Conservation (phyloP, 2,329 filamentous ascomycete genomes). For the Ascochyta viciae-villosae region DNA sequence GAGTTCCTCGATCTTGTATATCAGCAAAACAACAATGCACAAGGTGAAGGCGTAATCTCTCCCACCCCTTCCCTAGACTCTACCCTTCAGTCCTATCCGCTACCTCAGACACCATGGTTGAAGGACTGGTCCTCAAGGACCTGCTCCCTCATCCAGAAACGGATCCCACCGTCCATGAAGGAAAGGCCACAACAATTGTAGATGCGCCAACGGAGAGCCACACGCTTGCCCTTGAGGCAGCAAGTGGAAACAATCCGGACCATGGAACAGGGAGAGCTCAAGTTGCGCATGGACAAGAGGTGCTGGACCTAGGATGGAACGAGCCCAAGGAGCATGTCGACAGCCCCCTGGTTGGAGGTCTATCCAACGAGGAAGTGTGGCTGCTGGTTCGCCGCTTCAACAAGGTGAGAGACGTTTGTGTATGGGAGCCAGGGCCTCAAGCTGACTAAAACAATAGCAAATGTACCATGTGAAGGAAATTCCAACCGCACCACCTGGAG, state of each 20-base stretch:
- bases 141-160: constrained; percentile 46
- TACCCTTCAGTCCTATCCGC: not conserved
- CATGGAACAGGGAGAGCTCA: constrained; percentile 57
- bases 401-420: constrained; percentile 58
- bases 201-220: constrained; percentile 57
- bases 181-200: constrained; percentile 41
- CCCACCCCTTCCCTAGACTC: not conserved
- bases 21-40: constrained; percentile 15
- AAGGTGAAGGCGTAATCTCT: not conserved
- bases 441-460: constrained; percentile 55
- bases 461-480: constrained; percentile 76
- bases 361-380: constrained; percentile 78
- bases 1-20: constrained; percentile 7
- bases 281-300: constrained; percentile 57
- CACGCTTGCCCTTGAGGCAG: constrained; percentile 52
- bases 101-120: constrained; percentile 26
- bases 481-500: constrained; percentile 65
- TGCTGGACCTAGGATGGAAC: constrained; percentile 74
- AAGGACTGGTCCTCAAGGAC: constrained; percentile 46
- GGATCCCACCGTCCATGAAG: constrained; percentile 38
- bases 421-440: not conserved
- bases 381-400: constrained; percentile 75
- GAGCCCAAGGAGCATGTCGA: constrained; percentile 63
- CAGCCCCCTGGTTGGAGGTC: constrained; percentile 68
- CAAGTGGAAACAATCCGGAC: constrained; percentile 45